Conservation (phyloP, 768 basidiomycete species). For the Pleurotus platypus region DNA sequence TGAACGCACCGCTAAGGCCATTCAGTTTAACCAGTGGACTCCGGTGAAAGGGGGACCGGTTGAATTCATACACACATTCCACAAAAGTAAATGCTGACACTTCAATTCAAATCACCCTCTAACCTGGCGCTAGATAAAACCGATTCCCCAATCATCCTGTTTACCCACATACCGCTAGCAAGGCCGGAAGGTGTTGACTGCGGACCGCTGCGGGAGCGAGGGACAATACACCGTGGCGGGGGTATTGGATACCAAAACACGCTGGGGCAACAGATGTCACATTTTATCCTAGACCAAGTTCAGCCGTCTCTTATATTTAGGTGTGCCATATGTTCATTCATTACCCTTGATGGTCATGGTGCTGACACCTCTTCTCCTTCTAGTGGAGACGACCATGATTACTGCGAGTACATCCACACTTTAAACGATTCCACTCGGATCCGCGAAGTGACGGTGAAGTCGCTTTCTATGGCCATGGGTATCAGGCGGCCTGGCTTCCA, state of each 20-base stretch:
- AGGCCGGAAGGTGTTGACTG: constrained; percentile 67
- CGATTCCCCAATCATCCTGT: constrained; percentile 56
- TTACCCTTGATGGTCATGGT: neutral
- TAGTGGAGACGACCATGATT: constrained; percentile 95
- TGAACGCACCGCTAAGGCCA: constrained; percentile 37
- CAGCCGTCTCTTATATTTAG: constrained; percentile 74
- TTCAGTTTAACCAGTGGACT: constrained; percentile 44
- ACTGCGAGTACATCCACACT: constrained; percentile 73
- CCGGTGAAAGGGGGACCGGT: constrained; percentile 45
- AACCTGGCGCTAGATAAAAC: neutral
- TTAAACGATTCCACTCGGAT: constrained; percentile 27
- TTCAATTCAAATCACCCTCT: neutral
- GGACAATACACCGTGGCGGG: constrained; percentile 66
- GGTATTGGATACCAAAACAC: constrained; percentile 86
- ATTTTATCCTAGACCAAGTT: constrained; percentile 62
- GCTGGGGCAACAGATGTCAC: constrained; percentile 61
- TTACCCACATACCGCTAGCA: constrained; percentile 88
- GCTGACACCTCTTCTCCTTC: neutral
- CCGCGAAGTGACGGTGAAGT: constrained; percentile 84
- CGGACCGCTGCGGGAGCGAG: constrained; percentile 74
- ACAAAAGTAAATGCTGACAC: constrained; percentile 23
- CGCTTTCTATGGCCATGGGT: constrained; percentile 88
- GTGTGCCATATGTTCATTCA: constrained; percentile 26
- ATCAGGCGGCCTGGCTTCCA: constrained; percentile 85
- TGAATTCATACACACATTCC: constrained; percentile 47